Evolutionary conservation across 2,329 filamentous ascomycete genomes (phyloP).

Genomic region (Ascochyta viciae-villosae): DNA sequence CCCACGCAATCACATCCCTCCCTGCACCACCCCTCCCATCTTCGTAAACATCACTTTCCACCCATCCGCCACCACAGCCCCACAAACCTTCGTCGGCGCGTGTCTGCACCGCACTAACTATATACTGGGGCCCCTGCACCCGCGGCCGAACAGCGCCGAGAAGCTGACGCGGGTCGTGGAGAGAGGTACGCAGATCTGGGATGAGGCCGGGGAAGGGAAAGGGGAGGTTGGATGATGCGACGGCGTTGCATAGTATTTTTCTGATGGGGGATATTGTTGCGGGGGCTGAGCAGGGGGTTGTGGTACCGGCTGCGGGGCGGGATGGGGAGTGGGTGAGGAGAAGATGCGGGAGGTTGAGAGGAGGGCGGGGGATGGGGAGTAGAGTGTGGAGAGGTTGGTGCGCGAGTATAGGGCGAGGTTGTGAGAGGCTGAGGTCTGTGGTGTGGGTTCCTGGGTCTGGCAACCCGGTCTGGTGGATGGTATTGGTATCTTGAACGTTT

Average conservation of each 20-base stretch:
- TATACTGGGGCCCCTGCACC: slow-evolving; percentile 32
- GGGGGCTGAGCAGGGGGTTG: slow-evolving; percentile 37
- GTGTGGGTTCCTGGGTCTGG: not conserved
- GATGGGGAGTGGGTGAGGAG: slow-evolving; percentile 34
- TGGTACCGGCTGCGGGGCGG: slow-evolving; percentile 29
- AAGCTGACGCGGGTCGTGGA: slow-evolving; percentile 21
- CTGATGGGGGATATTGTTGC: slow-evolving; percentile 36
- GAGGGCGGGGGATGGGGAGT: slow-evolving; percentile 29
- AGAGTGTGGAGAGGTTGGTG: slow-evolving; percentile 28
- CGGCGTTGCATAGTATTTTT: slow-evolving; percentile 35
- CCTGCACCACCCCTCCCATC: slow-evolving; percentile 52
- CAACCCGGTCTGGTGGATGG: not conserved
- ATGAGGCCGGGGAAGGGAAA: slow-evolving; percentile 8
- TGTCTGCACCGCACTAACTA: slow-evolving; percentile 22
- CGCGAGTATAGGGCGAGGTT: slow-evolving; percentile 16
- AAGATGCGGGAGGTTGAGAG: slow-evolving; percentile 32
- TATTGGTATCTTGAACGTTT: slow-evolving; percentile 12
- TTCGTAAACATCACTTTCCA: slow-evolving; percentile 56
- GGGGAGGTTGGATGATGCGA: slow-evolving; percentile 23
- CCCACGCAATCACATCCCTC: slow-evolving; percentile 50
- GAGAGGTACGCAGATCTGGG: slow-evolving; percentile 28
- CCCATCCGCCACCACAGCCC: not conserved
- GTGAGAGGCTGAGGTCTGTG: not conserved
- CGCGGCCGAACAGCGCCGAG: slow-evolving; percentile 19
- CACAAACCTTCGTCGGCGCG: slow-evolving; percentile 9